These are phyloP conservation scores for Pseudonectria foliicola DNA, from an alignment of 2,329 filamentous ascomycete species.

Conservation along the genomic window DNA sequence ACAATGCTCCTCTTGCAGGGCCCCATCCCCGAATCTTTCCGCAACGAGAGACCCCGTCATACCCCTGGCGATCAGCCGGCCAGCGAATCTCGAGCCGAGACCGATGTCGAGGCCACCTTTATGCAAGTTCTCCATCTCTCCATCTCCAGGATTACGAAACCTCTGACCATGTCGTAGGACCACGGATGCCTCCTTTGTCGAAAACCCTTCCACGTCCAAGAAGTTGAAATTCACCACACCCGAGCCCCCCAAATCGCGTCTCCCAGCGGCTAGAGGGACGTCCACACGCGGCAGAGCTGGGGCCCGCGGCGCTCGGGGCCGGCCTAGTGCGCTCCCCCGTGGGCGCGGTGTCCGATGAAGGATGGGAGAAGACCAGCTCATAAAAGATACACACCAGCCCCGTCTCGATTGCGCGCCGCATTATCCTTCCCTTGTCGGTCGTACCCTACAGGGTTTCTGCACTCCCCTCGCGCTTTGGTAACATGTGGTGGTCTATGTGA, in stretches of 20 bases:
- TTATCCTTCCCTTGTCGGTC: no score
- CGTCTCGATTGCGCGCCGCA: no score
- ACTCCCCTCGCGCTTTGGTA: no score
- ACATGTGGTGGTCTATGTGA: not conserved
- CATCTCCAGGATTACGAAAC: not conserved
- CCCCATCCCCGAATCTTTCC: conserved; percentile 77
- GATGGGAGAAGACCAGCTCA: no score
- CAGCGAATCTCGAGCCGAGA: conserved; percentile 24
- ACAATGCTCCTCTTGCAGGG: conserved; percentile 43
- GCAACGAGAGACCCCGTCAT: conserved; percentile 49
- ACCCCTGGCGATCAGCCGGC: conserved; percentile 35
- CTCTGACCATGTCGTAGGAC: conserved; percentile 49
- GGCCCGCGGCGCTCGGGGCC: conserved; percentile 24
- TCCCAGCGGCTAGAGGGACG: conserved; percentile 38
- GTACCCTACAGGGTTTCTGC: no score
- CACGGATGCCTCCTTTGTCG: conserved; percentile 84
- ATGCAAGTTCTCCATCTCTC: conserved; percentile 46
- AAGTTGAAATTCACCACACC: conserved; percentile 42
- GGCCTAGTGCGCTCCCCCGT: conserved; percentile 40
- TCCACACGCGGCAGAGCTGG: conserved; percentile 24
- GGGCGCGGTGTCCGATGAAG: conserved; percentile 39
- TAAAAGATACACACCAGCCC: no score
- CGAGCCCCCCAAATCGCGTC: conserved; percentile 37
- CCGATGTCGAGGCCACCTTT: conserved; percentile 72
- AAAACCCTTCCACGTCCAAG: conserved; percentile 62